Evolutionary conservation across 139 green algal species (phyloP), one percentile per base, ranked within the genome.

Genomic region (Chlamydomonas schloesseri): DNA sequence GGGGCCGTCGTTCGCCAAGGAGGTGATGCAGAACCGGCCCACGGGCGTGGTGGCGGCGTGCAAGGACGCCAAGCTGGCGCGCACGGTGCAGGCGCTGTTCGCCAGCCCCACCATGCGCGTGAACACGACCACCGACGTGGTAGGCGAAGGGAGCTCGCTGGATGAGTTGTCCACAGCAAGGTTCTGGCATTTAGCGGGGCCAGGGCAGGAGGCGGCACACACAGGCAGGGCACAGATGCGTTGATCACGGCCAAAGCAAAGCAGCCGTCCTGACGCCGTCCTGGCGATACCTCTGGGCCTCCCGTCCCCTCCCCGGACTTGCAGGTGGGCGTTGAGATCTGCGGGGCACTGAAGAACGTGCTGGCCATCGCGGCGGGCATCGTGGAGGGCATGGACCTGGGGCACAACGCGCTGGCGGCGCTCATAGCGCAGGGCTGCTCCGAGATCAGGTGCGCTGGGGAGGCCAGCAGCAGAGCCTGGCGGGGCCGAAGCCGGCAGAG

Each of bases 311-410:
- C n/a, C n/a, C n/a, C n/a, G n/a, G n/a, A 5, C 42, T 50, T 8
- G 42, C 42, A 50, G 42, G 42, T 50, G 72, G 98, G 98, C 28
- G 97, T 99, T 23, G 98, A 99, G 93, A 96, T 99, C 65, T 98
- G 96, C 73, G 98, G 98, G 31, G 97, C 98, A 34, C 92, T 99
- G 31, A 99, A 99, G 86, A 99, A 99, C 85, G 98, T 99, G 89
- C 92, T 99, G 67, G 98, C 98, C 28, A 99, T 99, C 78, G 98
- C 97, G 5, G 98, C 98, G 18, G 98, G 98, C 64, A 99, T 99
- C 68, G 97, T 99, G 60, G 95, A 99, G 81, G 98, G 98, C 6
- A 89, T 99, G 82, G 96, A 97, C 62, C 93, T 99, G 69, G 98
- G 98, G 20, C 92, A 98, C 90, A 99, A 99, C 88, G 96, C 98